Percentiles rank a stretch among this genome's conserved stretches.
Conservation (phyloP, 2,329 filamentous ascomycete species). For the Venturia effusa region DNA sequence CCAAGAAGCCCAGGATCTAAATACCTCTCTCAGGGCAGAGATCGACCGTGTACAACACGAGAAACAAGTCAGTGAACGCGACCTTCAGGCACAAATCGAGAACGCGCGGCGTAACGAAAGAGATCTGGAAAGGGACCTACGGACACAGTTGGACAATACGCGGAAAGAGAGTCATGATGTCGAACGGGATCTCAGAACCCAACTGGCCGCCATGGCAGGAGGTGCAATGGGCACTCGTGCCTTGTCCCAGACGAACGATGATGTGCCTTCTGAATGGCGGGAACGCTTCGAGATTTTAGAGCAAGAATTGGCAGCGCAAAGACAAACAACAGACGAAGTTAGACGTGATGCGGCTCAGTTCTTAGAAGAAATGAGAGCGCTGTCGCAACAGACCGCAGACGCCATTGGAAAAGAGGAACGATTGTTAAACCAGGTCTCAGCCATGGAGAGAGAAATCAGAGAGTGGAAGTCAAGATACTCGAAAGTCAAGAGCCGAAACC, state of each 20-base stretch:
- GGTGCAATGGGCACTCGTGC: background rate
- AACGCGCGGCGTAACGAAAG: conserved; percentile 2
- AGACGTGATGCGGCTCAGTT: conserved; percentile 73
- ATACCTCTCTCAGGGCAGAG: conserved; percentile 68
- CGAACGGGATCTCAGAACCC: conserved; percentile 13
- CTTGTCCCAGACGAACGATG: background rate
- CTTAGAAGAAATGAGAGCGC: conserved; percentile 75
- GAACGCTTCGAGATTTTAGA: conserved; percentile 34
- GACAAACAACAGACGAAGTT: conserved; percentile 77
- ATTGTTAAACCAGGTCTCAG: conserved; percentile 62
- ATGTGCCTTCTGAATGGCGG: conserved; percentile 22
- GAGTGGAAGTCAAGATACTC: conserved; percentile 89
- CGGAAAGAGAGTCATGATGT: conserved; percentile 14
- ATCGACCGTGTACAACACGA: conserved; percentile 62
- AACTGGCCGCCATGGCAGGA: conserved; percentile 3
- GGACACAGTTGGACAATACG: conserved; percentile 48
- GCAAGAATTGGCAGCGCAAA: conserved; percentile 62
- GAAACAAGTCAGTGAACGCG: conserved; percentile 52
- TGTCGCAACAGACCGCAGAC: conserved; percentile 70
- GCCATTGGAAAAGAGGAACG: conserved; percentile 74
- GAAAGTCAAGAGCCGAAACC: conserved; percentile 75
- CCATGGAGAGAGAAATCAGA: conserved; percentile 71
- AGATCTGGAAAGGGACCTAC: conserved; percentile 50
- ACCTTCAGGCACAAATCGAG: conserved; percentile 52
- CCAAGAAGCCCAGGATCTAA: conserved; percentile 62